Base-by-base conservation (phyloP, 2,329 filamentous ascomycete species). In the Alternaria triticimaculans region DNA sequence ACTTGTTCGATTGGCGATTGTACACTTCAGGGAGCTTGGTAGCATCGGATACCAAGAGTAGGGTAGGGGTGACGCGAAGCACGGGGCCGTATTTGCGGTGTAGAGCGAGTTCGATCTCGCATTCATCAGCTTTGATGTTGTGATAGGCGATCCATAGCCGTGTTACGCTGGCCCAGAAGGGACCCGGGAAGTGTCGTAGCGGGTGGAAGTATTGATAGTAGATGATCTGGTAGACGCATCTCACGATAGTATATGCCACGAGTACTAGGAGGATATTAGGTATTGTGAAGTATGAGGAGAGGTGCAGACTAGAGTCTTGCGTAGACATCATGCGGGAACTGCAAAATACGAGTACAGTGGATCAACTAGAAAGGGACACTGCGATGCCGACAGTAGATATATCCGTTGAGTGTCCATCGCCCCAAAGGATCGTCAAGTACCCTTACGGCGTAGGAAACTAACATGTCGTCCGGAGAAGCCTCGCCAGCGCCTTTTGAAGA, bases 21-120 rank as follows among this genome's bases (percentile, higher is more conserved):
- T 89, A 89, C 25, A 89, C 84, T 14, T 83, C 81, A 0, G 87
- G 87, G 3, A 89, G 80, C 70, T 86, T 84, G 2, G 80, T 84
- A 0, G 87, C 82, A 68, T 87, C 85, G 70, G 87, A 83, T 6
- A 87, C 77, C 20, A 88, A 80, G 68, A 87, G 79, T 44, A 88
- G 79, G 15, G 87, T 83, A 0, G 84, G 85, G 5, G 60, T 66
- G 46, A 67, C 67, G 26, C 62, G 59, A 6, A 71, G 45, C 2
- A 69, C 63, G 9, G 66, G 58, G 25, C 85, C 85, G 78, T 86
- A 82, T 80, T 83, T 83, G 70, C 82, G 78, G 60, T 84, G 81
- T 18, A 87, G 71, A 1, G 78, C 79, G 61, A 80, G 76, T 28
- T 82, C 77, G 1, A 80, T 74, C 46, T 81, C 70, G 53, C 80